These are phyloP conservation scores for Acanthamoeba quina DNA, from an alignment of 208 protist genomes.

Conservation along the genomic window DNA sequence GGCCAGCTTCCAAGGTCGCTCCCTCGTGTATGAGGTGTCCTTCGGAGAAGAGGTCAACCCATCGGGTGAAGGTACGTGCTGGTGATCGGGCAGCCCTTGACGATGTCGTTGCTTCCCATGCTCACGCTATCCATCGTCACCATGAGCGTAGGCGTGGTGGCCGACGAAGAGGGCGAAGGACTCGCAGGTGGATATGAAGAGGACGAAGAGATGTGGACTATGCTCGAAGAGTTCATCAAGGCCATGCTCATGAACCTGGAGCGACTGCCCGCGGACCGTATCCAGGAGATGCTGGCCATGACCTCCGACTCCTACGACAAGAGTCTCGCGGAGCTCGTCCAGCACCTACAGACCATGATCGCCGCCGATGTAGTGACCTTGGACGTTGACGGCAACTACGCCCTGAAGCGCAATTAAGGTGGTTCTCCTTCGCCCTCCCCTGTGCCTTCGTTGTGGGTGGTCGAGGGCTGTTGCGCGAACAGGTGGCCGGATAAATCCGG, in stretches of 20 bases:
- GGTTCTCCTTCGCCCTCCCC: not conserved
- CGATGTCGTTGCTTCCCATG: not conserved
- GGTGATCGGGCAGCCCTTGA: not conserved
- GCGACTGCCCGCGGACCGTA: conserved; percentile 14
- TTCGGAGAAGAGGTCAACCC: conserved; percentile 1
- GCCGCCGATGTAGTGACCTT: conserved; percentile 10
- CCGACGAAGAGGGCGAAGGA: not conserved
- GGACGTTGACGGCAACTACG: conserved; percentile 32
- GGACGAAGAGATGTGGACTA: conserved; percentile 44
- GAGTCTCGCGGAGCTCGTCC: not conserved
- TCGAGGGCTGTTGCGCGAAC: not conserved
- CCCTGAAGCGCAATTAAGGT: conserved; percentile 8
- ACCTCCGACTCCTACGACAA: conserved; percentile 59
- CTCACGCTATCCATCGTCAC: not conserved
- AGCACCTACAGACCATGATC: conserved; percentile 25
- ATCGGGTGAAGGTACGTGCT: not conserved
- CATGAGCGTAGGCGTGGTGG: not conserved
- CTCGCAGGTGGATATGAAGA: not conserved
- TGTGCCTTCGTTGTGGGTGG: too few species aligned
- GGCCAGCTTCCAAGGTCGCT: conserved; percentile 45
- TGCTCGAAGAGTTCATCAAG: conserved; percentile 71
- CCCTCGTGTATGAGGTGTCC: conserved; percentile 28
- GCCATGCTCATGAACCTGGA: conserved; percentile 68
- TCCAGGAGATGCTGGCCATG: conserved; percentile 63
- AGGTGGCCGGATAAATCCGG: not conserved